phyloP scores from a whole-genome alignment of 129 eudicot genomes.

The Artemisia argyi region DNA sequence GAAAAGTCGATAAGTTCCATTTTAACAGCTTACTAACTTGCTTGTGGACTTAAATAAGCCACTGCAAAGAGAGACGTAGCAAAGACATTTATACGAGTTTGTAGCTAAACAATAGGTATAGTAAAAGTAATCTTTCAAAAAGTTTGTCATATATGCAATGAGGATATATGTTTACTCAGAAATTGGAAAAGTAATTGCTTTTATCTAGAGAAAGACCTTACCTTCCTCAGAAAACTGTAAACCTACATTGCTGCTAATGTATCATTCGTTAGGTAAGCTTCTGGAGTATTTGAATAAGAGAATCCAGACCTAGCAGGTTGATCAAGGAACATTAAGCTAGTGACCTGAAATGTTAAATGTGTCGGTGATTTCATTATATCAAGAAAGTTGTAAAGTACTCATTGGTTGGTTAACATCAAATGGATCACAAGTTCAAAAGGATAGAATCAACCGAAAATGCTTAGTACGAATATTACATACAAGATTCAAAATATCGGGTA shows the following conservation, averaged over 20 bases:
- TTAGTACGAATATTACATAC: no score
- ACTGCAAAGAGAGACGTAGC: not conserved
- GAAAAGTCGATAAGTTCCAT: no score
- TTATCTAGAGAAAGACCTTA: no score
- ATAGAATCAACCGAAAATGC: no score
- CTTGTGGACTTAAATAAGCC: no score
- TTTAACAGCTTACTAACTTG: no score
- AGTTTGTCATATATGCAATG: not conserved
- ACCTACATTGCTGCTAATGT: slow-evolving; percentile 14
- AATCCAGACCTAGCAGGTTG: slow-evolving; percentile 34
- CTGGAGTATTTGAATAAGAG: slow-evolving; percentile 26
- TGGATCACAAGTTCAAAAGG: no score
- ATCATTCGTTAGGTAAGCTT: slow-evolving; percentile 21
- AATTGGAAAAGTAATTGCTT: no score
- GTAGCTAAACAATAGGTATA: not conserved
- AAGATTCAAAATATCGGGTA: no score
- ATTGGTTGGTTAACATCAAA: no score
- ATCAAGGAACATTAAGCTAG: slow-evolving; percentile 34
- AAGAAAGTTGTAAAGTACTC: no score
- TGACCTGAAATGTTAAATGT: slow-evolving; percentile 22
- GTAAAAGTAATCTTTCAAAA: not conserved
- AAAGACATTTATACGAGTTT: not conserved
- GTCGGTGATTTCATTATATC: no score
- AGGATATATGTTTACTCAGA: not conserved
- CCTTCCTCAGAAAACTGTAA: slow-evolving; percentile 34